Evolutionary conservation across 2,329 filamentous ascomycete species (phyloP), one percentile per base, ranked within the genome.

Genomic region (Teratosphaeria viscida): DNA sequence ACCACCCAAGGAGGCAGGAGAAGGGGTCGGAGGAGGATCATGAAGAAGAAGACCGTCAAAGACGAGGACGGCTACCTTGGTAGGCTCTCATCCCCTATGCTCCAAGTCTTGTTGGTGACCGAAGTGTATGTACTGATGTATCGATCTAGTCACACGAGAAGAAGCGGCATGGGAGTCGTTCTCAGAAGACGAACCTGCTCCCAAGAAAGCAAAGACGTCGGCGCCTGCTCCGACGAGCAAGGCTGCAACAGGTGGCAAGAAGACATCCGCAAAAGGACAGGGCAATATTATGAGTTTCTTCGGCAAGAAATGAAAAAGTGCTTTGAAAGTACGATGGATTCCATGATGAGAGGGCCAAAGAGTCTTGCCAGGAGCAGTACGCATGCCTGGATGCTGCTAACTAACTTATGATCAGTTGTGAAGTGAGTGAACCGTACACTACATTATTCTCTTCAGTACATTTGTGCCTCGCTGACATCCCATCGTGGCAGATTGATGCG

Each of bases 201-300:
- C 77, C 8, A 79, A 82, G 70, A 85, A 83, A 68, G 69, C 77
- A 6, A 86, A 84, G 62, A 64, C 74, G 8, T 7, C 43, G 16
- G 75, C 61, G 1, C 76, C 78, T 1, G 27, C 26, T 37, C 89
- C 90, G 70, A 74, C 61, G 64, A 75, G 66, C 49, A 57, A 66
- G 54, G 66, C 64, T 56, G 65, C 69, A 58, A 58, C 65, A 53
- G 60, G 69, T 2, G 75, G 77, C 1, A 81, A 78, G 69, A 78
- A 75, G 65, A 72, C 67, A n/a, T 71, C 62, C 11, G 77, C 75
- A 61, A 71, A 74, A 10, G 78, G 82, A 2, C 87, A 90, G 69
- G 90, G 91, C 2, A 95, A 81, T 71, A 95, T 96, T 70, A 95
- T 92, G 87, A 90, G 87, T 0, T 96, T 96, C 75, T 96, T 96